phyloP scores from a whole-genome alignment of 2,329 filamentous ascomycete genomes.

The Lanzia echinophila region DNA sequence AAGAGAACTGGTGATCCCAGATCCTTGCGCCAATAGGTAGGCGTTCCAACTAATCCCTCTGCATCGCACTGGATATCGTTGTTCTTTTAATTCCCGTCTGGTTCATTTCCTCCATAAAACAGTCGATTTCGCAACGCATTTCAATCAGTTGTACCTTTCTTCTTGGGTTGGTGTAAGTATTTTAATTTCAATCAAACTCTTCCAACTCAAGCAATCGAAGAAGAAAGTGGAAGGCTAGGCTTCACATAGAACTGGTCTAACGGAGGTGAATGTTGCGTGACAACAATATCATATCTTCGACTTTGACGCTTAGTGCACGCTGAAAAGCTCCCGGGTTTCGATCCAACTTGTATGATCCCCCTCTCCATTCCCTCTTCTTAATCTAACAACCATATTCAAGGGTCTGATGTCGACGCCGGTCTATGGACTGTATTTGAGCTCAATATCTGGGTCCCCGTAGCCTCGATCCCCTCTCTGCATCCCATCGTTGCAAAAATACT shows the following conservation, averaged over 20 bases:
- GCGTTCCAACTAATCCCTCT: too few relatives aligned
- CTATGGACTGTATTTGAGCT: neutral
- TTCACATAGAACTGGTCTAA: too few relatives aligned
- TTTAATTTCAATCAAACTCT: neutral
- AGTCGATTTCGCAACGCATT: neutral
- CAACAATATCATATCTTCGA: neutral
- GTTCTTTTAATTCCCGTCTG: neutral
- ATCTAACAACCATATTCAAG: neutral
- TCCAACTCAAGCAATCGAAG: neutral
- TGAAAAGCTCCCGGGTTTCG: neutral
- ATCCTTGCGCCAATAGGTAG: too few relatives aligned
- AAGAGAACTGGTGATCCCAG: too few relatives aligned
- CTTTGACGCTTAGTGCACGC: neutral
- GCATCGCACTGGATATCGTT: neutral
- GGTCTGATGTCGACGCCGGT: neutral
- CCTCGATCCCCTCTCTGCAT: neutral
- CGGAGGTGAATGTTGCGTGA: neutral
- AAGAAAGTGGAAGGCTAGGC: too few relatives aligned
- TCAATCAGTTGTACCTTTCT: neutral
- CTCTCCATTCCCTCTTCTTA: neutral
- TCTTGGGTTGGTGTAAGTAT: neutral
- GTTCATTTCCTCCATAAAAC: neutral
- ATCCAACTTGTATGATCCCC: neutral
- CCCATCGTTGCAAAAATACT: neutral
- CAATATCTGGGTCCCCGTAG: neutral